Conservation (phyloP, 2,329 filamentous ascomycete genomes). For the Pseudogymnoascus sp. region DNA sequence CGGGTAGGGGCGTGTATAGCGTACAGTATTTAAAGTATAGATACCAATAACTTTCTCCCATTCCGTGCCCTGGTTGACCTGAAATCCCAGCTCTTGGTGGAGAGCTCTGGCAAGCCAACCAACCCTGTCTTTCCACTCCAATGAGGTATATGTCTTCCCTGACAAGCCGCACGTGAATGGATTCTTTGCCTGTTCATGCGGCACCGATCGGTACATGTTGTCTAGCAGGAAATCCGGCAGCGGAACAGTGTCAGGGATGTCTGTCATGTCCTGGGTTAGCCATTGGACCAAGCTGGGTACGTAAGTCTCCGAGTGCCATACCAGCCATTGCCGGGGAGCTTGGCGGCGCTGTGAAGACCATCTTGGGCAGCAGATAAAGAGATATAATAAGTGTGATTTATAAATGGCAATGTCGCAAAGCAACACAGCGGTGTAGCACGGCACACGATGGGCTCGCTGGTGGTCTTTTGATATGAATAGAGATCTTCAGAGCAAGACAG, state of each 20-base stretch:
- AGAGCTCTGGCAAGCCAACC: slow-evolving; percentile 60
- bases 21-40: slow-evolving; percentile 67
- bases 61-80: slow-evolving; percentile 58
- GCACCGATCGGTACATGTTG: slow-evolving; percentile 58
- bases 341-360: not conserved
- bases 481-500: not conserved
- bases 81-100: slow-evolving; percentile 60
- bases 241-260: slow-evolving; percentile 58
- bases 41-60: slow-evolving; percentile 71
- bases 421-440: not conserved
- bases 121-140: slow-evolving; percentile 56
- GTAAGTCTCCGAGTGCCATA: not conserved
- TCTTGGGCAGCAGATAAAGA: not conserved
- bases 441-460: not conserved
- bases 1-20: slow-evolving; percentile 19
- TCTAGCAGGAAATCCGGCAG: slow-evolving; percentile 68
- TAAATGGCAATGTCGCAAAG: not conserved
- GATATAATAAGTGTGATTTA: not conserved
- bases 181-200: slow-evolving; percentile 53
- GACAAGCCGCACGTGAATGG: slow-evolving; percentile 69
- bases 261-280: not conserved
- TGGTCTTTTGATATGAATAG: not conserved
- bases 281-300: not conserved
- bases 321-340: not conserved
- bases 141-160: slow-evolving; percentile 54